Evolutionary conservation across 768 basidiomycete genomes (phyloP).

Genomic region (Rhodocollybia butyracea): DNA sequence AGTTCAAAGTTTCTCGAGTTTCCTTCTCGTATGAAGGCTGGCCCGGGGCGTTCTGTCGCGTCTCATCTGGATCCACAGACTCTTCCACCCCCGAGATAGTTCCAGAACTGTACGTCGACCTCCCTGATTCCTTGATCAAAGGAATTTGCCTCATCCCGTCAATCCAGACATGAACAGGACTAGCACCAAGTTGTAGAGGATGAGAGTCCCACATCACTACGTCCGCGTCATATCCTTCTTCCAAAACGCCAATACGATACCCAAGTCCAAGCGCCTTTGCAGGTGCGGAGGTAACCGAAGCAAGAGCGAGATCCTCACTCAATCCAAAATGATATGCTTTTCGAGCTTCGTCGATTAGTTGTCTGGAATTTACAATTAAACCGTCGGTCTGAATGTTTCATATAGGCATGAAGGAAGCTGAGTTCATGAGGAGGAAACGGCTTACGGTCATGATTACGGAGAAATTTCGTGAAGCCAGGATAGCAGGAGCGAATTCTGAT

Average conservation of each 20-base stretch:
- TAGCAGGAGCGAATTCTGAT: constrained; percentile 42
- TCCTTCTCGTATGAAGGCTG: constrained; percentile 67
- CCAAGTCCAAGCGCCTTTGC: constrained; percentile 65
- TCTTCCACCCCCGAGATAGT: constrained; percentile 33
- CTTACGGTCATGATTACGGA: constrained; percentile 59
- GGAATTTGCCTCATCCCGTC: constrained; percentile 79
- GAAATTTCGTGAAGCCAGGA: constrained; percentile 55
- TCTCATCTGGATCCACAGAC: constrained; percentile 20
- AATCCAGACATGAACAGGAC: constrained; percentile 75
- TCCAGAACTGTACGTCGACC: constrained; percentile 38
- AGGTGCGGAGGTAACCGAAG: constrained; percentile 64
- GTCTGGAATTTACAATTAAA: constrained; percentile 58
- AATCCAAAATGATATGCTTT: constrained; percentile 70
- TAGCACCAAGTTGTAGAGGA: constrained; percentile 72
- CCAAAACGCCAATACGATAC: constrained; percentile 69
- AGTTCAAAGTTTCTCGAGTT: constrained; percentile 51
- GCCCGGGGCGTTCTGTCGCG: constrained; percentile 44
- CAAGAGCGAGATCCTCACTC: constrained; percentile 51
- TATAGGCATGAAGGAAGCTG: not conserved
- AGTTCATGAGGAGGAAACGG: not conserved
- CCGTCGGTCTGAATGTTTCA: constrained; percentile 46
- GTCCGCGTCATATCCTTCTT: constrained; percentile 59
- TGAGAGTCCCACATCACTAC: constrained; percentile 78
- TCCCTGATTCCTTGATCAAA: constrained; percentile 34
- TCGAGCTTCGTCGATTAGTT: constrained; percentile 70